These are phyloP conservation scores for Ambrosiella beaveri DNA, from an alignment of 2,329 filamentous ascomycete genomes.

Conservation along the genomic window DNA sequence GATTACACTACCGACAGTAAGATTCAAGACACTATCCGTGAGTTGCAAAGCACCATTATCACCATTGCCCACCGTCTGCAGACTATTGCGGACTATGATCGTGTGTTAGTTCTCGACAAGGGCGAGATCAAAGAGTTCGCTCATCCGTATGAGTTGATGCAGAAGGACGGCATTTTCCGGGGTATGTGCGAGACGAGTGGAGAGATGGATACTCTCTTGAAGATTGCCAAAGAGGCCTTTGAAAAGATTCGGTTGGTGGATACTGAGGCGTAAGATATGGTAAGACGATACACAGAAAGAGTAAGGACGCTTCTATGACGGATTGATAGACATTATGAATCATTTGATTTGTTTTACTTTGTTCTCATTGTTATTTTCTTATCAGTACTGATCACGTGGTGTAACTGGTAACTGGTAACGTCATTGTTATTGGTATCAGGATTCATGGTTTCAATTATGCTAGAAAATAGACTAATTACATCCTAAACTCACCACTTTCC, in stretches of 20 bases:
- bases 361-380: background rate
- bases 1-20: constrained; percentile 92
- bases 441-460: background rate
- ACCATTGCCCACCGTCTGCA: constrained; percentile 92
- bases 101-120: constrained; percentile 85
- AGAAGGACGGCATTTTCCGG: constrained; percentile 45
- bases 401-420: background rate
- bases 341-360: constrained; percentile 1
- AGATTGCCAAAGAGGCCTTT: constrained; percentile 39
- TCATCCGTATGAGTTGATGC: constrained; percentile 71
- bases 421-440: background rate
- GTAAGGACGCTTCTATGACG: background rate
- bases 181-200: constrained; percentile 50
- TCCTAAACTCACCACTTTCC: background rate
- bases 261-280: constrained; percentile 13
- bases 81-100: constrained; percentile 96
- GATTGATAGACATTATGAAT: constrained; percentile 2
- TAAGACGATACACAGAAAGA: background rate
- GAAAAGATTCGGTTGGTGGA: constrained; percentile 24
- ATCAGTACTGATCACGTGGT: background rate
- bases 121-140: constrained; percentile 76
- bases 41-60: constrained; percentile 82
- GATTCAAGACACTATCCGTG: constrained; percentile 92
- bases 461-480: background rate
- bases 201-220: constrained; percentile 32